Evolutionary conservation across 176 grass and related monocot species (phyloP), one percentile per base, ranked within the genome.

Genomic region (Zizania latifolia): DNA sequence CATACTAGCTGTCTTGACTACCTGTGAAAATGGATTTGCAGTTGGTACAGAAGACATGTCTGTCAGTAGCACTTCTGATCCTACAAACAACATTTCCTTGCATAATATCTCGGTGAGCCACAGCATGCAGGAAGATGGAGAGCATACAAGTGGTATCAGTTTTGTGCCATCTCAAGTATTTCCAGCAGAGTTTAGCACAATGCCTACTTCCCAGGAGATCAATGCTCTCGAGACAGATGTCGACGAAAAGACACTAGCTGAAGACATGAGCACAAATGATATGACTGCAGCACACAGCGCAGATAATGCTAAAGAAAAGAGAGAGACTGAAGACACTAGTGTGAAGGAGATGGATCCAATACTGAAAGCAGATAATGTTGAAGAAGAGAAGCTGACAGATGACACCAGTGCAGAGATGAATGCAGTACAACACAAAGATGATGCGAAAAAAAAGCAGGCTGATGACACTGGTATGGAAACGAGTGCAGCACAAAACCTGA

Each of bases 301-400:
- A n/a, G 30, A 23, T 33, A 19, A n/a, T 11, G 17, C 19, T 67
- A 44, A 51, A 45, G 84, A 56, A 77, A 78, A 36, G 33, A 40
- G 35, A 3, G 48, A 63, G 16, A 22, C 38, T 0, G 53, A 85
- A 66, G 68, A 78, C 48, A 26, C 19, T 24, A 36, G 19, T 59
- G 24, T 59, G 72, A 45, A 82, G 43, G 82, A 57, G n/a, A 69
- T 63, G 2, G n/a, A 33, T 48, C 6, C 21, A 40, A 68, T 41
- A 73, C 24, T 11, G 2, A 53, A 5, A 36, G 33, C 27, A 36
- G 68, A 55, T 73, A 46, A 40, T 27, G 21, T 30, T 57, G 62
- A 70, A 71, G 78, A 71, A 75, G 63, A 37, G 22, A 75, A 79
- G 29, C 76, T 70, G n/a, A 73, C 16, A 70, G 27, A 56, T 32